phyloP scores from a whole-genome alignment of 164 flowering plant species.

The Protea cynaroides region DNA sequence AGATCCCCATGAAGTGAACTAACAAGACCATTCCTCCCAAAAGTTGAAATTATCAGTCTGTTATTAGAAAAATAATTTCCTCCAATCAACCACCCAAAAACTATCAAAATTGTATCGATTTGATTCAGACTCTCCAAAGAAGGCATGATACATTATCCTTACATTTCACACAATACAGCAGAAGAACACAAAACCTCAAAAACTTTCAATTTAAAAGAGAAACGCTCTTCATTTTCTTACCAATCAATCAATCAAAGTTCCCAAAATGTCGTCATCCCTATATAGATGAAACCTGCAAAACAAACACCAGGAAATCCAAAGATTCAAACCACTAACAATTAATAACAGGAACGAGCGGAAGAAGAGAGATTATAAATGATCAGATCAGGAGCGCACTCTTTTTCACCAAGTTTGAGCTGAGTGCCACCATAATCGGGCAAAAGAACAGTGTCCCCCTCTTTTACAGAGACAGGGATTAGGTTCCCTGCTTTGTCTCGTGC shows the following conservation, averaged over 20 bases:
- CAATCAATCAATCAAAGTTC: neutral
- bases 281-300: neutral
- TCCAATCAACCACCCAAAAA: too few species aligned
- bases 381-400: constrained; percentile 32
- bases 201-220: too few species aligned
- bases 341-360: neutral
- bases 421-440: constrained; percentile 65
- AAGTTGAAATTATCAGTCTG: too few species aligned
- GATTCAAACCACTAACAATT: neutral
- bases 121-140: too few species aligned
- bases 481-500: constrained; percentile 30
- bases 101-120: too few species aligned
- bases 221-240: neutral
- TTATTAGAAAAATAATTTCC: too few species aligned
- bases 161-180: too few species aligned
- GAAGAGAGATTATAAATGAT: too few species aligned
- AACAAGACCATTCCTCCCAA: too few species aligned
- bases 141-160: too few species aligned
- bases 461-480: constrained; percentile 34
- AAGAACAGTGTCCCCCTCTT: constrained; percentile 61
- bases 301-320: neutral
- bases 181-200: too few species aligned
- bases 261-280: neutral
- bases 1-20: too few species aligned
- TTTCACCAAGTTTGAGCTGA: constrained; percentile 55